Percentiles rank a stretch among this genome's conserved stretches.
phyloP scores from a whole-genome alignment of 495 filamentous ascomycete genomes.

The Antarctomyces pellizariae region DNA sequence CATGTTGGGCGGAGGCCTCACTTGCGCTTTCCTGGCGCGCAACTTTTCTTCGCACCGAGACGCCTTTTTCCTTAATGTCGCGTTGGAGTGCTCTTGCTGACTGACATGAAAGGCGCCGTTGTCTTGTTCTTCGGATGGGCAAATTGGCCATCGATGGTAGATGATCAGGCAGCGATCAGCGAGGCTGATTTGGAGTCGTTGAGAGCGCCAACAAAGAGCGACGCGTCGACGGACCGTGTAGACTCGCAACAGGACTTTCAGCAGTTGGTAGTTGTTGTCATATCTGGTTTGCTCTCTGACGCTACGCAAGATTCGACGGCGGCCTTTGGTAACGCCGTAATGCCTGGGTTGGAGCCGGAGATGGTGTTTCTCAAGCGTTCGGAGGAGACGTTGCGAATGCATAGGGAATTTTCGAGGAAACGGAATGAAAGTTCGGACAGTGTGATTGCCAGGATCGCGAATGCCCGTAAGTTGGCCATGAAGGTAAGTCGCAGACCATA shows the following conservation, averaged over 20 bases:
- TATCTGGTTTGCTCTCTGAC: too few relatives aligned
- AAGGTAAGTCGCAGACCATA: too few relatives aligned
- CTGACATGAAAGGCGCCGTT: conserved; percentile 1
- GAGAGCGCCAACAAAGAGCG: conserved; percentile 1
- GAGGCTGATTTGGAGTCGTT: conserved; percentile 1
- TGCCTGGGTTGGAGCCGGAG: too few relatives aligned
- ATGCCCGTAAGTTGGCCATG: too few relatives aligned
- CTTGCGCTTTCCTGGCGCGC: conserved; percentile 1
- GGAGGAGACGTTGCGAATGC: too few relatives aligned
- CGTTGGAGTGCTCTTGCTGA: conserved; percentile 1
- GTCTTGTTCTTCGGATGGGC: conserved; percentile 1
- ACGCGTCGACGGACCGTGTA: conserved; percentile 1
- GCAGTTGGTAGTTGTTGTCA: neutral
- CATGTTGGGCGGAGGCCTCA: neutral
- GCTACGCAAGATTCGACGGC: too few relatives aligned
- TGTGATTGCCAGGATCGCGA: too few relatives aligned
- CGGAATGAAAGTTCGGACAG: too few relatives aligned
- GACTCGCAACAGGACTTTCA: conserved; percentile 1
- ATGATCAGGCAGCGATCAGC: conserved; percentile 1
- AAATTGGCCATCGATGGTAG: conserved; percentile 1
- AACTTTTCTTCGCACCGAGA: conserved; percentile 1
- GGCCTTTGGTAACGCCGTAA: too few relatives aligned
- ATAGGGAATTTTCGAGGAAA: too few relatives aligned
- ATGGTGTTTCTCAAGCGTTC: too few relatives aligned
- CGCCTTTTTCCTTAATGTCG: neutral